Base-by-base conservation (phyloP, 2,329 filamentous ascomycete genomes). In the Alternaria consortialis region DNA sequence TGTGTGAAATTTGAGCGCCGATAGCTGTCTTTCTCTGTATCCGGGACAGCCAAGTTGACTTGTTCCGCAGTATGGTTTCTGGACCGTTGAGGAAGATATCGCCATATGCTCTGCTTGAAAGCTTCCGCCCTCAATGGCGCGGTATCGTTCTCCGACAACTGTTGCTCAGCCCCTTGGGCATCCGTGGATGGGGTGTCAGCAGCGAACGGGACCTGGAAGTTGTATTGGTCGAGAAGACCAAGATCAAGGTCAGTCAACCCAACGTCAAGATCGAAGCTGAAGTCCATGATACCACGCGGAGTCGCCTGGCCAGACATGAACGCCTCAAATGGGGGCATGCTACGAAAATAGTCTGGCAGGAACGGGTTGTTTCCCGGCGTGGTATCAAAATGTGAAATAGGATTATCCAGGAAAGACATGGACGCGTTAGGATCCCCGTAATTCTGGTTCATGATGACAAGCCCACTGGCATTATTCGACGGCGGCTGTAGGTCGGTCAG, bases 231-330 rank as follows among this genome's bases (percentile, higher is more conserved):
- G 6, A 83, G 73, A 43, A 83, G 77, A 43, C 75, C 78, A 39
- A 83, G 71, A 62, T 84, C 82, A 31, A 82, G 65, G 54, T 81
- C 80, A 52, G 80, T 82, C 17, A 84, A 71, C 42, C 81, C 80
- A 55, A 83, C 74, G 55, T 82, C 80, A 39, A 80, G 78, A 55
- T 83, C 77, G 15, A 82, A 79, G 46, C 78, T 80, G 58, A 80
- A 79, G 48, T 82, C 81, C 64, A 82, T 75, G 9, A 82, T 73
- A 9, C 81, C 80, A 23, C 80, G 78, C 13, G 81, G 81, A 6
- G 80, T 82, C 65, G 75, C 79, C 32, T 79, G 77, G 5, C 80
- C 80, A 15, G 74, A 75, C 5, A 73, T 44, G 23, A 66, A 72
- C 3, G 69, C 51, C 11, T 77, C 74, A 34, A 67, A 67, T 1